Evolutionary conservation across 1,284 basidiomycete genomes (phyloP).

Genomic region (Boletus sp.): DNA sequence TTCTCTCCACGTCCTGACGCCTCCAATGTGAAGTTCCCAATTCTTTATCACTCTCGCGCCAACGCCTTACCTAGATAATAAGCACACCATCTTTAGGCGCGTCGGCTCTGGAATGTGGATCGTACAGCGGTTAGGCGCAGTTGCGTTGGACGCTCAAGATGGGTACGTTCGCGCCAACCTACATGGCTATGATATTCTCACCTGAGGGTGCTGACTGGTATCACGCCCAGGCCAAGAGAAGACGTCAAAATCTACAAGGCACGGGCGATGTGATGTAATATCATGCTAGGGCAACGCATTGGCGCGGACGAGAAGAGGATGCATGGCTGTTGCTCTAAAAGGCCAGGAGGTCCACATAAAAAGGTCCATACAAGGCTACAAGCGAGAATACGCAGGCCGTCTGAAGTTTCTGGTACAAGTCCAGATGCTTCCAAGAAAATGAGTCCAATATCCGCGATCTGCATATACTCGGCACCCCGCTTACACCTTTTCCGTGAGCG

Average conservation of each 20-base stretch:
- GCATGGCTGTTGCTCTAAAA: not conserved
- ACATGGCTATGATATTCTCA: not conserved
- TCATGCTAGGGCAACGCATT: not conserved
- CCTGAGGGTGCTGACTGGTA: not conserved
- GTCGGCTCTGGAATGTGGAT: constrained; percentile 88
- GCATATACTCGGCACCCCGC: not conserved
- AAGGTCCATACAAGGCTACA: too few relatives aligned
- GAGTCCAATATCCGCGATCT: not conserved
- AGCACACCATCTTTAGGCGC: constrained; percentile 94
- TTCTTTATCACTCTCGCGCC: constrained; percentile 92
- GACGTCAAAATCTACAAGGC: constrained; percentile 83
- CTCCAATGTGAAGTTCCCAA: constrained; percentile 61
- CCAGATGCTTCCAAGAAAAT: too few relatives aligned
- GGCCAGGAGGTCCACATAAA: not conserved
- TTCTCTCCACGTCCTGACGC: not conserved
- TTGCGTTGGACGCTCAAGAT: constrained; percentile 79
- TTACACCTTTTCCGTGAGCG: not conserved
- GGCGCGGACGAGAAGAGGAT: not conserved
- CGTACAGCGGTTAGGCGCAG: constrained; percentile 79
- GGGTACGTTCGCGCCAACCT: constrained; percentile 44
- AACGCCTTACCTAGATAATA: constrained; percentile 90
- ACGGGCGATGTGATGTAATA: constrained; percentile 39
- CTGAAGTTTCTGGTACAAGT: not conserved
- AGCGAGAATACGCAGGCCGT: not conserved
- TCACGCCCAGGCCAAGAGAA: constrained; percentile 63